Evolutionary conservation across 2,329 filamentous ascomycete species (phyloP).

Genomic region (Xylaria sp.): DNA sequence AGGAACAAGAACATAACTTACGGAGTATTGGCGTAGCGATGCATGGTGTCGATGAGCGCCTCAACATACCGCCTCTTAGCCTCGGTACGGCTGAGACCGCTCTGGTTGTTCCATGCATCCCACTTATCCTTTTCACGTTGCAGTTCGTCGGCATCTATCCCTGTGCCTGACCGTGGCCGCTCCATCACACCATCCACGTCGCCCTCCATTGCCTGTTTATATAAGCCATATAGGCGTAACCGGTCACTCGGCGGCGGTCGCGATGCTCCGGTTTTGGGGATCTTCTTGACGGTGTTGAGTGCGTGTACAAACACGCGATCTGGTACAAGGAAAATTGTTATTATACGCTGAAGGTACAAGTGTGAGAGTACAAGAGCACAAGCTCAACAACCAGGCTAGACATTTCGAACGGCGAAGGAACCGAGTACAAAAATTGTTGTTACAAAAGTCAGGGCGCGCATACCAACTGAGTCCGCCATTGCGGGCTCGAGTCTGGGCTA

Average conservation of each 20-base stretch:
- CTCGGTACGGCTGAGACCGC: conserved; percentile 84
- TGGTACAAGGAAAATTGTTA: conserved; percentile 52
- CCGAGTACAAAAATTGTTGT: neutral
- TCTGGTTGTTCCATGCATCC: conserved; percentile 95
- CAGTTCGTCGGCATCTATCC: conserved; percentile 63
- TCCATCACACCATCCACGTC: conserved; percentile 96
- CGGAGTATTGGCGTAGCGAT: conserved; percentile 90
- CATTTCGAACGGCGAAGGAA: neutral
- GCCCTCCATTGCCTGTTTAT: conserved; percentile 99
- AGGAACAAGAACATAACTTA: conserved; percentile 53
- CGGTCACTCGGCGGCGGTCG: conserved; percentile 87
- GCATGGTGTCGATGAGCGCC: conserved; percentile 95
- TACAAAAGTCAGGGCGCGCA: conserved; percentile 14
- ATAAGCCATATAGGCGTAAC: conserved; percentile 93
- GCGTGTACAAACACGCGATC: conserved; percentile 99
- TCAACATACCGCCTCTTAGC: conserved; percentile 95
- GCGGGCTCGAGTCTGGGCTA: conserved; percentile 38
- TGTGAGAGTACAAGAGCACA: neutral
- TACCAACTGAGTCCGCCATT: conserved; percentile 67
- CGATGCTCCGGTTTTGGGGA: conserved; percentile 89
- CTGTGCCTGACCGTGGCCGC: conserved; percentile 69
- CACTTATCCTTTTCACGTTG: conserved; percentile 75
- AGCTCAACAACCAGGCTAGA: neutral
- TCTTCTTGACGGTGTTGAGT: conserved; percentile 98
- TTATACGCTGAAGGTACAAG: neutral